Evolutionary conservation across 2,329 filamentous ascomycete genomes (phyloP).

Genomic region (Aspergillus aculeatinus): DNA sequence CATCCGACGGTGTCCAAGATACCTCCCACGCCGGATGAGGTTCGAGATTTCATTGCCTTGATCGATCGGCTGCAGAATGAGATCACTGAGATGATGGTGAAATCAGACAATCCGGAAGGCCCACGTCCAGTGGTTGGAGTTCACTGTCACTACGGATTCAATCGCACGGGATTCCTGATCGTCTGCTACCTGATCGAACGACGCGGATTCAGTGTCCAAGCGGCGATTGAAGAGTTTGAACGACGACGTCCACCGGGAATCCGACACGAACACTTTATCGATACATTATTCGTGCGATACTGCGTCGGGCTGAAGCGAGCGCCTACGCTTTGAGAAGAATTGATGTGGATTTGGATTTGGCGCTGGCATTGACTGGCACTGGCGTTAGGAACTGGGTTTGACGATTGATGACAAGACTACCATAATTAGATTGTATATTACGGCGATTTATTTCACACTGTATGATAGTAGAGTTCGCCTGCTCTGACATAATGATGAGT

Average conservation of each 20-base stretch:
- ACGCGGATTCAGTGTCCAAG: conserved; percentile 67
- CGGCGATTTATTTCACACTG: neutral
- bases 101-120: conserved; percentile 40
- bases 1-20: conserved; percentile 91
- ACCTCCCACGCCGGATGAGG: conserved; percentile 67
- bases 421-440: neutral
- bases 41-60: conserved; percentile 58
- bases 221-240: conserved; percentile 78
- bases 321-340: conserved; percentile 33
- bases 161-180: conserved; percentile 88
- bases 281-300: conserved; percentile 79
- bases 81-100: conserved; percentile 50
- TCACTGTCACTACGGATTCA: conserved; percentile 96
- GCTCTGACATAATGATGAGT: neutral
- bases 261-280: conserved; percentile 83
- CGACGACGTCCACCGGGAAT: conserved; percentile 75
- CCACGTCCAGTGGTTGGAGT: conserved; percentile 66
- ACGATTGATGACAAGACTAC: neutral
- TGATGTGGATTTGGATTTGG: neutral
- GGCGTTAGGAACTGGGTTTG: conserved; percentile 16
- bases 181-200: conserved; percentile 87
- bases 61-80: conserved; percentile 60
- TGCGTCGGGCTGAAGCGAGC: conserved; percentile 51
- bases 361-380: conserved; percentile 1
- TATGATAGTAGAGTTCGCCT: neutral